Evolutionary conservation across 2,329 filamentous ascomycete genomes (phyloP), one percentile per base, ranked within the genome.

Genomic region (Cladorrhinum sp.): DNA sequence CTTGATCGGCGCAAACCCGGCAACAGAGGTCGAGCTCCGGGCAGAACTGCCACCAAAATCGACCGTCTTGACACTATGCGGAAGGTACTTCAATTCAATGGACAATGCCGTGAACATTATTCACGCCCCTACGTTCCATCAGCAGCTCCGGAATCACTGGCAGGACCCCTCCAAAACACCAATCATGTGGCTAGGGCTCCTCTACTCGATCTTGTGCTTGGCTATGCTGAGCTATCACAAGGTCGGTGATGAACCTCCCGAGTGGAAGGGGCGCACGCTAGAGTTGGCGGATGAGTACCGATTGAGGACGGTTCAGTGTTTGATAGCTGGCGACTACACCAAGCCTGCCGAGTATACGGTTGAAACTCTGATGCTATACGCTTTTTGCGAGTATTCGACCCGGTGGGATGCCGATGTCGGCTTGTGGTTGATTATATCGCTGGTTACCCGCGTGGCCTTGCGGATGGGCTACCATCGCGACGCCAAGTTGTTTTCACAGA

Each of bases 81-180:
- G 88, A 63, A 86, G 93, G 62, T 99, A 96, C 72, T 97, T 98
- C 79, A 93, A 93, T 72, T 93, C 90, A 0, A 82, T 86, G 75
- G 85, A 88, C 64, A 85, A 84, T 41, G 81, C 84, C n/a, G 85
- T 87, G 72, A 87, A 85, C 70, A 86, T 95, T 65, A 84, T 95
- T 55, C 91, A 96, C 69, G 87, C 87, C 0, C 93, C 92, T 10
- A 93, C 91, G 0, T 97, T 97, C 69, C 87, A 93, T 69, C 85
- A 88, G 68, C 84, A 90, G 73, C 78, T 91, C 4, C 79, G 79
- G 25, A 74, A 72, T 7, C 84, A 87, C 70, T 93, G 90, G 90
- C 77, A 87, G 68, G 85, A 88, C 67, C 90, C 91, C 0, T 82
- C 83, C 13, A 88, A 89, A 66, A 88, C 89, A 3, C 83, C 87